Conservation (phyloP, 2,329 filamentous ascomycete genomes). For the Geosmithia flava region DNA sequence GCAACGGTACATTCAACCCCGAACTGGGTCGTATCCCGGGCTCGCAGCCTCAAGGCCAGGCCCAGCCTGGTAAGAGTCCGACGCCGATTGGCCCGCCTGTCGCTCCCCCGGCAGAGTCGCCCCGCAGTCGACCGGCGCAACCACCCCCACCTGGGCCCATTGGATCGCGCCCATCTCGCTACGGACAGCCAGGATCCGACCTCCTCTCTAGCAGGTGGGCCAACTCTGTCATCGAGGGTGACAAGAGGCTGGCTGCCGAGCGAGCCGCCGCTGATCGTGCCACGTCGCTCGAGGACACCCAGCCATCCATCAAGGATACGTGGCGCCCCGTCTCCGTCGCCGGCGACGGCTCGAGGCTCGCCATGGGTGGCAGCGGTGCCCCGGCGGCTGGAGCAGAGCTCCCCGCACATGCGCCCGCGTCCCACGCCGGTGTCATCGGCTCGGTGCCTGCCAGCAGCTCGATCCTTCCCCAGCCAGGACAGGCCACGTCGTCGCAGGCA, state of each 20-base stretch:
- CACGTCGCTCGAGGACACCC: slow-evolving; percentile 28
- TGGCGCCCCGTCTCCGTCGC: slow-evolving; percentile 34
- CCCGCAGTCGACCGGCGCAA: slow-evolving; percentile 9
- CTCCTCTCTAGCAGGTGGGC: slow-evolving; percentile 27
- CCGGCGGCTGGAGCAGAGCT: slow-evolving; percentile 15
- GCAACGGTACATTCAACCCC: slow-evolving; percentile 65
- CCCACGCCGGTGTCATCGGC: slow-evolving; percentile 15
- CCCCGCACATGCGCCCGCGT: slow-evolving; percentile 6
- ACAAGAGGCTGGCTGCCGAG: slow-evolving; percentile 27
- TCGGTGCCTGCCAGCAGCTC: slow-evolving; percentile 7
- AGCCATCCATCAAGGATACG: slow-evolving; percentile 37
- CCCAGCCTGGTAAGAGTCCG: slow-evolving; percentile 23
- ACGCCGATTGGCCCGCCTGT: slow-evolving; percentile 30
- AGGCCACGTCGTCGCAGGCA: slow-evolving; percentile 27
- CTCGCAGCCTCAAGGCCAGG: slow-evolving; percentile 9
- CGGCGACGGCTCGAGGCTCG: slow-evolving; percentile 21
- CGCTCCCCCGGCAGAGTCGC: slow-evolving; percentile 8
- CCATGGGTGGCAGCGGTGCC: slow-evolving; percentile 13
- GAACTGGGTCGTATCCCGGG: slow-evolving; percentile 40
- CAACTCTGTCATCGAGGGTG: slow-evolving; percentile 28
- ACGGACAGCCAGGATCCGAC: slow-evolving; percentile 15
- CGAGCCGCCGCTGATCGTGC: slow-evolving; percentile 21
- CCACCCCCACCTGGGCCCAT: slow-evolving; percentile 17
- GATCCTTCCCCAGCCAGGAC: slow-evolving; percentile 14
- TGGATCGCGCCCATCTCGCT: slow-evolving; percentile 17